Evolutionary conservation across 176 grass and related monocot genomes (phyloP).

Genomic region (Bolboschoenus planiculmis): DNA sequence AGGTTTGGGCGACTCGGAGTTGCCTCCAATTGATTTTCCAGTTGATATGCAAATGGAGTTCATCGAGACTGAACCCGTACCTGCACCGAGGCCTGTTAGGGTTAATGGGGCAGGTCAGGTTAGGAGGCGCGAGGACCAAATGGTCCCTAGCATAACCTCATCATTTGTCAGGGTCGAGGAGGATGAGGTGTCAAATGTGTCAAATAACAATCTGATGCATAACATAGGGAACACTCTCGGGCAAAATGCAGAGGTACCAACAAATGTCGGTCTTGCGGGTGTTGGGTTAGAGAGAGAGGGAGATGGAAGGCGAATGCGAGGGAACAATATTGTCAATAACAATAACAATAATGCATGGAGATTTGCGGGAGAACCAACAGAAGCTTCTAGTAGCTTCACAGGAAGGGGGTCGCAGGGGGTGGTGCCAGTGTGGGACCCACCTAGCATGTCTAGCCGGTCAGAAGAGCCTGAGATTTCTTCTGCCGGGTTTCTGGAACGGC

Average conservation of each 20-base stretch:
- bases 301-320: background rate
- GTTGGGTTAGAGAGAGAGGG: constrained; percentile 2
- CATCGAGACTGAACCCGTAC: constrained; percentile 20
- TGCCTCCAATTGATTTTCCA: constrained; percentile 54
- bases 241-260: constrained; percentile 56
- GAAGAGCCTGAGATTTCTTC: constrained; percentile 56
- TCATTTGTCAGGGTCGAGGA: constrained; percentile 57
- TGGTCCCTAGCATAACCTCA: constrained; percentile 83
- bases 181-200: constrained; percentile 51
- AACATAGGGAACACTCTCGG: constrained; percentile 22
- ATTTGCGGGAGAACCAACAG: constrained; percentile 13
- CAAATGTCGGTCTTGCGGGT: background rate
- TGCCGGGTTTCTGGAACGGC: constrained; percentile 55
- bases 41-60: constrained; percentile 72
- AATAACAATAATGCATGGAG: constrained; percentile 19
- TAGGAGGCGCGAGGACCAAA: constrained; percentile 62
- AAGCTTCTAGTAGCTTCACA: constrained; percentile 70
- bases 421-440: constrained; percentile 87
- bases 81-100: constrained; percentile 25
- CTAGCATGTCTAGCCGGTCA: constrained; percentile 55
- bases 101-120: constrained; percentile 29
- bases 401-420: constrained; percentile 62
- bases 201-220: constrained; percentile 34
- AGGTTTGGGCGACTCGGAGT: constrained; percentile 87
- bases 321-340: background rate